Conservation (phyloP, 2,329 filamentous ascomycete species). For the Helminthosporium solani region DNA sequence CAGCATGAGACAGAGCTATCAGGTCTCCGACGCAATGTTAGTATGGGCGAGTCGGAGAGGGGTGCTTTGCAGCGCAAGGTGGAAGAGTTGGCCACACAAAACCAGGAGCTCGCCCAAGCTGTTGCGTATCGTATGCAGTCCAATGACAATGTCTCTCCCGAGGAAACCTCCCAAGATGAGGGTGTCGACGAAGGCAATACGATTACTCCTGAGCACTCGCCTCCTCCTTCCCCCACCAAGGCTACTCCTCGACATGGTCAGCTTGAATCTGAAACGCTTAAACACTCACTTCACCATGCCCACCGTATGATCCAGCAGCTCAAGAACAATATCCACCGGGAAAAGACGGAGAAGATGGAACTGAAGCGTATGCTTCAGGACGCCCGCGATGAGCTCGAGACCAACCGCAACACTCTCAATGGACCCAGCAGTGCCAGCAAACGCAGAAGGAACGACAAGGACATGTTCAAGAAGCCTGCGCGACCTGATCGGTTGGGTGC, state of each 20-base stretch:
- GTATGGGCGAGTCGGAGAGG: conserved; percentile 75
- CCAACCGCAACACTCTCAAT: conserved; percentile 57
- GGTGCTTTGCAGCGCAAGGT: conserved; percentile 78
- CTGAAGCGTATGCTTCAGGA: conserved; percentile 94
- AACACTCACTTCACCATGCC: conserved; percentile 89
- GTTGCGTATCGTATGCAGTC: conserved; percentile 72
- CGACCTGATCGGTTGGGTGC: conserved; percentile 74
- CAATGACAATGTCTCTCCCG: conserved; percentile 60
- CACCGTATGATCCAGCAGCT: conserved; percentile 96
- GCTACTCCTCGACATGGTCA: conserved; percentile 85
- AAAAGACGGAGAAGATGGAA: conserved; percentile 98
- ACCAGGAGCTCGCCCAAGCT: conserved; percentile 84
- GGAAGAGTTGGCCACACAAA: conserved; percentile 83
- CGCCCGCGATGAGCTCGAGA: conserved; percentile 84
- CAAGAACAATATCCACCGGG: conserved; percentile 90
- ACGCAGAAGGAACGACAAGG: conserved; percentile 57
- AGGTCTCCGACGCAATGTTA: conserved; percentile 76
- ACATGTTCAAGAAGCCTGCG: conserved; percentile 73
- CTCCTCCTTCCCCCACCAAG: conserved; percentile 86
- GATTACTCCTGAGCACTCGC: conserved; percentile 81
- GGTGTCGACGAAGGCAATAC: conserved; percentile 58
- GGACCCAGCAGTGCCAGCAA: conserved; percentile 51
- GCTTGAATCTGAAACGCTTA: conserved; percentile 93
- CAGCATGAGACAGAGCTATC: conserved; percentile 88
- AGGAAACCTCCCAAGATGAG: conserved; percentile 51